Conservation (phyloP, 495 filamentous ascomycete genomes). For the Pseudomonodictys pantanalensis region DNA sequence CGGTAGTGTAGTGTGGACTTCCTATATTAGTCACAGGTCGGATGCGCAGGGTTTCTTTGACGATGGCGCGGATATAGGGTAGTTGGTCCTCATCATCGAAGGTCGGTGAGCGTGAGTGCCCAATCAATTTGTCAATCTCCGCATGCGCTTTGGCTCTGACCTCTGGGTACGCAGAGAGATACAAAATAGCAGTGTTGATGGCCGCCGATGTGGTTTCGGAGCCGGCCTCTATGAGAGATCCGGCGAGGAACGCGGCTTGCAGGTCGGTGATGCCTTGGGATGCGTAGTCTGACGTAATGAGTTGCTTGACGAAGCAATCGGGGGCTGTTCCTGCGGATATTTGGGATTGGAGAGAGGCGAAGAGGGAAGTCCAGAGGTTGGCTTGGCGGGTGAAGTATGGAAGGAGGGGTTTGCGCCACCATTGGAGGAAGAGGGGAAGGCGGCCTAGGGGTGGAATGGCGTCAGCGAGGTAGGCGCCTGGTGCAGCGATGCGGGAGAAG, state of each 20-base stretch:
- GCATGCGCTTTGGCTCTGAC: constrained; percentile 15
- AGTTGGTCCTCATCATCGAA: constrained; percentile 24
- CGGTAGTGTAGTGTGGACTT: constrained; percentile 30
- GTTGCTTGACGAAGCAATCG: constrained; percentile 35
- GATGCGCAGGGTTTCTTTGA: constrained; percentile 31
- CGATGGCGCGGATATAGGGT: constrained; percentile 28
- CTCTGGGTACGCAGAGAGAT: constrained; percentile 19
- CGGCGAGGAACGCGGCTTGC: constrained; percentile 32
- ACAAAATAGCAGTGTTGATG: constrained; percentile 27
- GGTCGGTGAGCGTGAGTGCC: constrained; percentile 13
- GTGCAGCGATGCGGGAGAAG: constrained; percentile 21
- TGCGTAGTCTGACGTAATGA: constrained; percentile 19
- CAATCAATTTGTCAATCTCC: constrained; percentile 12
- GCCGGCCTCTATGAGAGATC: constrained; percentile 32
- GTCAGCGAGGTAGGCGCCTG: constrained; percentile 26
- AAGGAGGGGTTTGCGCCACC: constrained; percentile 26
- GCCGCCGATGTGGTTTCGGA: constrained; percentile 33
- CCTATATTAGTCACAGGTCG: constrained; percentile 31
- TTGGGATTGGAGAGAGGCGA: constrained; percentile 15
- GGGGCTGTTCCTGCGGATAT: constrained; percentile 27
- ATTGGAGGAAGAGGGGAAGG: constrained; percentile 21
- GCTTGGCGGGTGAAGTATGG: constrained; percentile 22
- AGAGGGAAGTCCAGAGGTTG: constrained; percentile 24
- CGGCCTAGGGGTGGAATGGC: constrained; percentile 15
- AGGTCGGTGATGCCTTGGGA: constrained; percentile 25